Conservation (phyloP, 345 rosid genomes). For the Eucalyptus coolabah region DNA sequence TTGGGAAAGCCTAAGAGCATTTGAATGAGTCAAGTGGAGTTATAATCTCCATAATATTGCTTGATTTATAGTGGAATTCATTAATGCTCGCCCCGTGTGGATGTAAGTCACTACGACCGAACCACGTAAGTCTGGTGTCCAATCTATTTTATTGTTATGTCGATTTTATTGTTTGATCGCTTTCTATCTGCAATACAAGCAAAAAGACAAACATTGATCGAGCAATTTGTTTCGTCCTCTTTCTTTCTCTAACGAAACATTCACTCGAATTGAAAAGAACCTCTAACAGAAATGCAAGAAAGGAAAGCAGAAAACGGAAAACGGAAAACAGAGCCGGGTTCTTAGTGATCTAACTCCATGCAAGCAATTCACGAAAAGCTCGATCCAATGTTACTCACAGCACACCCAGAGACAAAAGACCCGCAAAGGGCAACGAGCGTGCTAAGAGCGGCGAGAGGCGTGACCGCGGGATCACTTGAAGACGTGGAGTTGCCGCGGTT, state of each 20-base stretch:
- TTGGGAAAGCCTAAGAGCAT: fast-evolving
- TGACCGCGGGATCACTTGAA: background rate
- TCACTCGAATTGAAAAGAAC: background rate
- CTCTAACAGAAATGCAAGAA: background rate
- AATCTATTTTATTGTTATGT: fast-evolving
- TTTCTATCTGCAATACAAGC: background rate
- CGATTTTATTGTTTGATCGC: fast-evolving
- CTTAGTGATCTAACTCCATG: background rate
- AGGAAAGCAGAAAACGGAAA: background rate
- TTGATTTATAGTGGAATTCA: too few relatives aligned
- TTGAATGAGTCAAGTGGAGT: fast-evolving
- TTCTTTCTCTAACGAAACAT: background rate
- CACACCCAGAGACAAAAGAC: slow-evolving; percentile 8
- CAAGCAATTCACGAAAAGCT: background rate
- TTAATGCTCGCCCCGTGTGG: fast-evolving
- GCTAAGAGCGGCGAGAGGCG: slow-evolving; percentile 17
- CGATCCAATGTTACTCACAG: slow-evolving; percentile 15
- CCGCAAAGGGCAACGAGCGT: slow-evolving; percentile 34
- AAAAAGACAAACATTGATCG: background rate
- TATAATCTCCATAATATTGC: too few relatives aligned
- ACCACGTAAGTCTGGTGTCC: fast-evolving
- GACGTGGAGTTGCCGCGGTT: background rate
- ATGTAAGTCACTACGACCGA: too few relatives aligned
- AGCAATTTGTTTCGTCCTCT: background rate
- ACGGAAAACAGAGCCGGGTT: background rate